Evolutionary conservation across 2,329 filamentous ascomycete species (phyloP).

Genomic region (Cladophialophora immunda): DNA sequence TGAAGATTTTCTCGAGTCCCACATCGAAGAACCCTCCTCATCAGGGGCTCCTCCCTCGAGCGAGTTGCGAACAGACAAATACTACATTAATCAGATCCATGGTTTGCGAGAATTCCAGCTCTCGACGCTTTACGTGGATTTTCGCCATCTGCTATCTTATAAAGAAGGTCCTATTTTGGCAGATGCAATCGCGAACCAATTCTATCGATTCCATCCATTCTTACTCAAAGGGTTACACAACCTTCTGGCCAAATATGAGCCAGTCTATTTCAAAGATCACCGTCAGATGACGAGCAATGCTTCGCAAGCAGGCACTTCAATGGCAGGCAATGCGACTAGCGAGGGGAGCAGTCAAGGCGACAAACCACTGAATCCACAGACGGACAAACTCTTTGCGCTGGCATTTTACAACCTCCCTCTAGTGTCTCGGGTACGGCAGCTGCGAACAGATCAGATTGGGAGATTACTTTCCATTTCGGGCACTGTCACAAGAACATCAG

Average conservation of each 20-base stretch:
- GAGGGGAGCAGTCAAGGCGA: slow-evolving; percentile 70
- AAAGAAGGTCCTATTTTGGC: slow-evolving; percentile 71
- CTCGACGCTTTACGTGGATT: slow-evolving; percentile 73
- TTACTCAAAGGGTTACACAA: slow-evolving; percentile 88
- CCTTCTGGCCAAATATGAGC: slow-evolving; percentile 92
- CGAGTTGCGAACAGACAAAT: slow-evolving; percentile 67
- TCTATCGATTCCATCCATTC: slow-evolving; percentile 95
- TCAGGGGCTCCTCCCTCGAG: slow-evolving; percentile 63
- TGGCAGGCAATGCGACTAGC: slow-evolving; percentile 64
- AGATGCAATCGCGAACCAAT: slow-evolving; percentile 85
- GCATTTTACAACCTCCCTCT: slow-evolving; percentile 93
- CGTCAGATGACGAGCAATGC: slow-evolving; percentile 82
- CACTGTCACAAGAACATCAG: slow-evolving; percentile 94
- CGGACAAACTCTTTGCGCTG: slow-evolving; percentile 92
- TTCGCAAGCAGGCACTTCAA: slow-evolving; percentile 72
- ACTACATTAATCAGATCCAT: slow-evolving; percentile 73
- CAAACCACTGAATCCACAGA: slow-evolving; percentile 90
- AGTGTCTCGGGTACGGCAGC: slow-evolving; percentile 82
- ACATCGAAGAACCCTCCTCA: slow-evolving; percentile 64
- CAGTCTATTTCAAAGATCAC: slow-evolving; percentile 92
- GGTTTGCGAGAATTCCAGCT: slow-evolving; percentile 68
- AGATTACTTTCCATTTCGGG: slow-evolving; percentile 95
- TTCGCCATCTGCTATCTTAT: slow-evolving; percentile 81
- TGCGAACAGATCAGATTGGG: slow-evolving; percentile 90
- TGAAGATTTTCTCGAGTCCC: slow-evolving; percentile 70